Evolutionary conservation across 805 yeast species (phyloP), one percentile per base, ranked within the genome.

Genomic region (Monosporozyma servazzii): DNA sequence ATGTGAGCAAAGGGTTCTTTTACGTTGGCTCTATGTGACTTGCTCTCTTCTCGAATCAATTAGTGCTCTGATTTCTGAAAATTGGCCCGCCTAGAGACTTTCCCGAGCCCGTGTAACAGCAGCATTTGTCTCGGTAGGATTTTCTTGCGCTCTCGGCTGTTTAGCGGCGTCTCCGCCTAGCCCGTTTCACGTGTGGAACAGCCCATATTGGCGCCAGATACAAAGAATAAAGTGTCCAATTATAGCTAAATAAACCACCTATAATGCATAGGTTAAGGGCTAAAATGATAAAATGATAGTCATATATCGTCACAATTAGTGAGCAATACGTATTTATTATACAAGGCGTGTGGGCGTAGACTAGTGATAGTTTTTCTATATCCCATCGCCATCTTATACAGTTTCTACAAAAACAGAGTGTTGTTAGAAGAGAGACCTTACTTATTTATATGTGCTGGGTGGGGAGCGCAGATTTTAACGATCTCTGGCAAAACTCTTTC

Each of bases 401-500:
- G 33, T 5, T 30, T 30, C 11, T 30, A 30, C 11, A 30, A 30
- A 30, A 30, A 30, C 8, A 30, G 33, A 30, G 33, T 30, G 11
- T 10, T 10, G 8, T 30, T 30, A 10, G 33, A 3, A 9, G 13
- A 30, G 3, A 5, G 33, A 30, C 33, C 33, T 11, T 13, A 9
- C 3, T 30, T 13, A 30, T 30, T 30, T 30, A 30, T 30, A 30
- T 30, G 8, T 30, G 33, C n/a, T 30, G 33, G 5, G 33, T 30
- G 40, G n/a, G 18, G 3, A 7, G 18, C 3, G n/a, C 18, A 17
- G 30, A 9, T 6, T 17, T 33, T 48, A 42, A 41, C 51, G 50
- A n/a, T 51, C 47, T 10, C 41, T 29, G 6, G 48, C 47, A 21
- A 52, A 46, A 48, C 57, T 54, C 40, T 50, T 54, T 27, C 57